phyloP scores from a whole-genome alignment of 176 grass and related monocot species.

The Eremochloa ophiuroides region DNA sequence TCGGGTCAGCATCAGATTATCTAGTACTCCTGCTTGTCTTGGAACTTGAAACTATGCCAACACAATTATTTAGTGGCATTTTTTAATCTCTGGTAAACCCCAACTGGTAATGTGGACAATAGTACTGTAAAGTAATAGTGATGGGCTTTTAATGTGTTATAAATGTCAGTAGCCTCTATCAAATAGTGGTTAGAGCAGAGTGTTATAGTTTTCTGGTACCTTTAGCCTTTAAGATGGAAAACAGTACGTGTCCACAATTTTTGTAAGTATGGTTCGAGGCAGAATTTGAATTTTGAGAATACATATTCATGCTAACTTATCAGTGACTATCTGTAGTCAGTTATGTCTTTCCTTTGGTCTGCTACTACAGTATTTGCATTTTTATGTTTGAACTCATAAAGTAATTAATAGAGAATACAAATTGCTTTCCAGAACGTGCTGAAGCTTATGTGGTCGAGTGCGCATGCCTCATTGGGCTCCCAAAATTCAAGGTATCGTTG shows the following conservation, averaged over 20 bases:
- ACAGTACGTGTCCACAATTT: background rate
- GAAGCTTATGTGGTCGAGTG: conserved; percentile 82
- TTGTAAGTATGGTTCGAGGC: background rate
- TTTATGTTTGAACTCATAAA: background rate
- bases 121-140: background rate
- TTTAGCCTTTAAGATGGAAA: background rate
- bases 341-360: background rate
- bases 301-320: background rate
- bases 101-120: too few relatives aligned
- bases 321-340: background rate
- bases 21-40: background rate
- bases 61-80: too few relatives aligned
- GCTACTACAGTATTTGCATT: background rate
- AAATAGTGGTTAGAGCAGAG: background rate
- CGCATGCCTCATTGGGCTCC: conserved; percentile 82
- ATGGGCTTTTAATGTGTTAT: background rate
- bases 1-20: background rate
- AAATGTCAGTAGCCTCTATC: background rate
- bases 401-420: background rate
- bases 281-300: conserved; percentile 32
- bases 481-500: conserved; percentile 74
- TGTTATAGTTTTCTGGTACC: background rate
- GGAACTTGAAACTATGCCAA: background rate
- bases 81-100: too few relatives aligned
- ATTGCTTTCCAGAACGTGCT: conserved; percentile 64